Conservation (phyloP, 225 moss, liverwort and hornwort genomes). For the Neckera pumila region DNA sequence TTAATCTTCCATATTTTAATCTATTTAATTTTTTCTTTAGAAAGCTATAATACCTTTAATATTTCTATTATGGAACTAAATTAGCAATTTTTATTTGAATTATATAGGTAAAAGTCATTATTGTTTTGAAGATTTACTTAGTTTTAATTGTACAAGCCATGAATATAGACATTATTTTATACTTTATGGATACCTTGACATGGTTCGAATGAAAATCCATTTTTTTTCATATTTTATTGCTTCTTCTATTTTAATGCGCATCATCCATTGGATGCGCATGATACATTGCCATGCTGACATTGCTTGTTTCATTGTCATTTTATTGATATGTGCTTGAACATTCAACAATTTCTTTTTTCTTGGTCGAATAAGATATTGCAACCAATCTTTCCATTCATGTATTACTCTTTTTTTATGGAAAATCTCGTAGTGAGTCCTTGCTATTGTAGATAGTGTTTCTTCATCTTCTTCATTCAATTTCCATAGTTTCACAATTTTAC, state of each 20-base stretch:
- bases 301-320: slow-evolving; percentile 78
- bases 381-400: slow-evolving; percentile 55
- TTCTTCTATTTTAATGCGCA: slow-evolving; percentile 68
- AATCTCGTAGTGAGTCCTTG: slow-evolving; percentile 21
- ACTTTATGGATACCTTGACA: slow-evolving; percentile 30
- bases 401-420: slow-evolving; percentile 19
- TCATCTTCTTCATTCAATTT: slow-evolving; percentile 45
- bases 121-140: not conserved
- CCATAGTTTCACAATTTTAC: slow-evolving; percentile 10
- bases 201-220: slow-evolving; percentile 55
- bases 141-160: not conserved
- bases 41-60: not conserved
- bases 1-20: not conserved
- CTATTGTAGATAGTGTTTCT: not conserved
- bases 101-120: not conserved
- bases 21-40: no score
- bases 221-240: slow-evolving; percentile 53
- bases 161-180: not conserved
- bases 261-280: slow-evolving; percentile 73
- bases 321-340: slow-evolving; percentile 82
- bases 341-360: slow-evolving; percentile 57
- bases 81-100: not conserved
- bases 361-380: slow-evolving; percentile 47
- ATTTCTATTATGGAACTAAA: not conserved
- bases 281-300: slow-evolving; percentile 70